phyloP scores from a whole-genome alignment of 371 early-diverging fungal species.

The Haplosporangium sp. region DNA sequence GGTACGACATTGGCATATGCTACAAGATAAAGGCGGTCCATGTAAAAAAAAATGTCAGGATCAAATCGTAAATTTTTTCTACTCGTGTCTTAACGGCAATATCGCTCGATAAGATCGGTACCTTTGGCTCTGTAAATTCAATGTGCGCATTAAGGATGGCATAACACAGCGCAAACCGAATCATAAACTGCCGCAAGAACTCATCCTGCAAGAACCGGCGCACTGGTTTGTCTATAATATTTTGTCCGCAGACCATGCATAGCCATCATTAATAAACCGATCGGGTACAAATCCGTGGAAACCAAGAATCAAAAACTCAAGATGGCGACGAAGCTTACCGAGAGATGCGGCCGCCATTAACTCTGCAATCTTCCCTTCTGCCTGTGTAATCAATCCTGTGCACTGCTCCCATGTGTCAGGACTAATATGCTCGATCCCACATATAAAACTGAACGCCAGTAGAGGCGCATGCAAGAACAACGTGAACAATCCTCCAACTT shows the following conservation, averaged over 20 bases:
- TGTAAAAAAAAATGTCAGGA: background rate
- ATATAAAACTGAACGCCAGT: constrained; percentile 77
- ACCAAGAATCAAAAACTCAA: no score
- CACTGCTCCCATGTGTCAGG: constrained; percentile 71
- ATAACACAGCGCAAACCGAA: constrained; percentile 84
- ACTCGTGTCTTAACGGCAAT: no score
- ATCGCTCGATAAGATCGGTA: constrained; percentile 20
- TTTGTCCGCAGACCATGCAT: background rate
- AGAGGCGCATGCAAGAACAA: constrained; percentile 89
- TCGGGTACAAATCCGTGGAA: no score
- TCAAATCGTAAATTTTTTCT: background rate
- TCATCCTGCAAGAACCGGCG: constrained; percentile 88
- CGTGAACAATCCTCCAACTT: constrained; percentile 91
- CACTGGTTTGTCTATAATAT: constrained; percentile 50
- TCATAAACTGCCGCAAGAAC: constrained; percentile 87
- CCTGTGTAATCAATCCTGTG: constrained; percentile 58
- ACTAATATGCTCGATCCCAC: constrained; percentile 70
- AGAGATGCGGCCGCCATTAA: constrained; percentile 58
- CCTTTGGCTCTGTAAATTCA: constrained; percentile 73
- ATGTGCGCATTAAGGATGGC: constrained; percentile 73
- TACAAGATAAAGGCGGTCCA: constrained; percentile 3
- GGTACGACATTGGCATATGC: constrained; percentile 53
- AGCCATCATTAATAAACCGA: no score
- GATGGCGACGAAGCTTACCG: constrained; percentile 52
- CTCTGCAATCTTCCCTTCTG: constrained; percentile 69